phyloP scores from a whole-genome alignment of 2,329 filamentous ascomycete genomes.

The Rosellinia necatrix region DNA sequence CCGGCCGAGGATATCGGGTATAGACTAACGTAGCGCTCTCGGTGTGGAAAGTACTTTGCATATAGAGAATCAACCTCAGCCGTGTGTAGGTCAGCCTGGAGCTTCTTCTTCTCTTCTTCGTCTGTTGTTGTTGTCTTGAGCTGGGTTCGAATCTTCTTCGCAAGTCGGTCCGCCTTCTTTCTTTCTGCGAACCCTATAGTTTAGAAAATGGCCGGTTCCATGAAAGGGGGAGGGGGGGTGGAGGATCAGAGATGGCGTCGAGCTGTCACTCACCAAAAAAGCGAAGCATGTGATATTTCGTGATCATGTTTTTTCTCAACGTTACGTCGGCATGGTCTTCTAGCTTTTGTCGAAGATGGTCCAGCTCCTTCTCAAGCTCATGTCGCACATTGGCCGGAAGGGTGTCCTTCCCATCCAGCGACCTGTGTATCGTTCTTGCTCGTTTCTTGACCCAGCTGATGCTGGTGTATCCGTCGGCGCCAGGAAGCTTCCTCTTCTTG shows the following conservation, averaged over 20 bases:
- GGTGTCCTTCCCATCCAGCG: slow-evolving; percentile 63
- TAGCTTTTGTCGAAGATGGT: slow-evolving; percentile 68
- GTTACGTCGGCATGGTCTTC: slow-evolving; percentile 62
- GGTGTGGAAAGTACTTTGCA: slow-evolving; percentile 71
- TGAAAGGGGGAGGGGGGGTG: not conserved
- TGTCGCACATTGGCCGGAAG: slow-evolving; percentile 70
- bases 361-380: slow-evolving; percentile 74
- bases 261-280: slow-evolving; percentile 71
- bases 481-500: slow-evolving; percentile 44
- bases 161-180: slow-evolving; percentile 70
- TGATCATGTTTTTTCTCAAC: slow-evolving; percentile 71
- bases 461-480: slow-evolving; percentile 51
- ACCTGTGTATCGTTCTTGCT: slow-evolving; percentile 69
- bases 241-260: too few species aligned
- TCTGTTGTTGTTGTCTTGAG: slow-evolving; percentile 57
- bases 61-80: slow-evolving; percentile 78
- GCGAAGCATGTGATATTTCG: slow-evolving; percentile 80
- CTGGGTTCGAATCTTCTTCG: slow-evolving; percentile 67
- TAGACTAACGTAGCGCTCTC: slow-evolving; percentile 71
- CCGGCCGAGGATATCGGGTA: slow-evolving; percentile 51
- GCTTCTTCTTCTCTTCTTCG: slow-evolving; percentile 53
- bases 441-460: slow-evolving; percentile 72
- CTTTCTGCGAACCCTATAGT: slow-evolving; percentile 56
- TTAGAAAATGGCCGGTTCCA: slow-evolving; percentile 12
- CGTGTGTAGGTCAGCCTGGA: slow-evolving; percentile 65